Base-by-base conservation (phyloP, 2,329 filamentous ascomycete genomes). In the Aaosphaeria pasadenensis region DNA sequence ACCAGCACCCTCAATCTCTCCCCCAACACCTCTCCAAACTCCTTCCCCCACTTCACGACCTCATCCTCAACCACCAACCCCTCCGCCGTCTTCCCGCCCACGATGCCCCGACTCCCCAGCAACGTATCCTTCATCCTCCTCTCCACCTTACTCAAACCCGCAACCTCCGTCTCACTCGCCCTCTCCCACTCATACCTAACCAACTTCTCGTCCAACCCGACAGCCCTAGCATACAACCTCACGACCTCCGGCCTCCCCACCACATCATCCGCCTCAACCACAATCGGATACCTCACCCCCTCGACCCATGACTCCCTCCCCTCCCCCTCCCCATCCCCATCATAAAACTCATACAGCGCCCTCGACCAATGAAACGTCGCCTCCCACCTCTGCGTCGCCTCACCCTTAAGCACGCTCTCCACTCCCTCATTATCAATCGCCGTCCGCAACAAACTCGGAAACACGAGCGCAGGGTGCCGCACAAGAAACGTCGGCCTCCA, bases 81-180 rank as follows among this genome's bases (percentile, higher is more conserved):
- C 35, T 11, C 7, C 4, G 24, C 40, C 42, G 54, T 46, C 46
- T 56, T 62, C 7, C 30, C 47, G 17, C 17, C n/a, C 11, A 56
- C 49, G 6, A 60, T 44, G 0, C 57, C 55, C 28, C n/a, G 50
- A 29, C 56, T 60, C 3, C 6, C 45, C 13, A 57, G 39, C 9
- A 63, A 39, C n/a, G 56, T 60, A 41, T 57, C 51, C 33, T 52
- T 56, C 55, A 61, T 59, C 32, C 54, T 44, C 39, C 39, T 49
- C 47, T 57, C 54, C 1, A 51, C 39, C 2, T 5, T 30, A 1
- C 38, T 30, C 13, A 56, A 4, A 4, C 33, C 30, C 7, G 32
- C 29, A 13, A 53, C 7, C 17, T 57, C 54, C 36, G 55, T 40
- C 3, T 38, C 29, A 6, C 31, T 42, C 6, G 51, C 49, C 7